phyloP scores from a whole-genome alignment of 768 basidiomycete genomes.

The Pleurotus pulmonarius region DNA sequence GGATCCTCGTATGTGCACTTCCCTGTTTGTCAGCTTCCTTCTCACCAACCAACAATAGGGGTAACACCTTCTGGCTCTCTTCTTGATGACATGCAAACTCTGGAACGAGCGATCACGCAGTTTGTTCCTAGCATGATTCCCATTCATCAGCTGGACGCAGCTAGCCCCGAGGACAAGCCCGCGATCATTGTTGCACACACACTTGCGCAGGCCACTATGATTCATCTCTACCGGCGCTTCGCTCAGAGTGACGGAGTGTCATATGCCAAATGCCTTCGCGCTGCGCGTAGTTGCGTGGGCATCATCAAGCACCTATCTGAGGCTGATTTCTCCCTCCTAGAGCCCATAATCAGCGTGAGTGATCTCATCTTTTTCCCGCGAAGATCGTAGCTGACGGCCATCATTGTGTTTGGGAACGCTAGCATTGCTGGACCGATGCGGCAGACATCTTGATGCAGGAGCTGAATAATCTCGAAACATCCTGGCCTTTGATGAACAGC shows the following conservation, averaged over 20 bases:
- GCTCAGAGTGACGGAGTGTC: conserved; percentile 50
- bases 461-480: conserved; percentile 55
- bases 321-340: conserved; percentile 66
- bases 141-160: conserved; percentile 56
- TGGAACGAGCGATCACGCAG: conserved; percentile 62
- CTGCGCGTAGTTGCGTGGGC: conserved; percentile 56
- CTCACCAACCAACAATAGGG: conserved; percentile 23
- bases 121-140: conserved; percentile 65
- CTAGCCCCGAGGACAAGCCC: conserved; percentile 56
- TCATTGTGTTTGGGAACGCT: conserved; percentile 8
- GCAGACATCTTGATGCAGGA: conserved; percentile 67
- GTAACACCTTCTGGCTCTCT: conserved; percentile 43
- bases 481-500: conserved; percentile 59
- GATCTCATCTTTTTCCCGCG: conserved; percentile 1
- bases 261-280: conserved; percentile 64
- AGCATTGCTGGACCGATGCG: conserved; percentile 73
- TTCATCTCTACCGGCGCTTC: conserved; percentile 63
- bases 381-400: neutral
- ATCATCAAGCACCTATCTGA: conserved; percentile 63
- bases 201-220: conserved; percentile 60
- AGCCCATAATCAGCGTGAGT: conserved; percentile 74
- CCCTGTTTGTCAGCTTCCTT: neutral
- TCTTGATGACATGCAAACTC: conserved; percentile 52
- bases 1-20: conserved; percentile 46
- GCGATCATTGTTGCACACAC: conserved; percentile 59